phyloP scores from a whole-genome alignment of 257 asterid genomes.

The Leptodermis oblonga region DNA sequence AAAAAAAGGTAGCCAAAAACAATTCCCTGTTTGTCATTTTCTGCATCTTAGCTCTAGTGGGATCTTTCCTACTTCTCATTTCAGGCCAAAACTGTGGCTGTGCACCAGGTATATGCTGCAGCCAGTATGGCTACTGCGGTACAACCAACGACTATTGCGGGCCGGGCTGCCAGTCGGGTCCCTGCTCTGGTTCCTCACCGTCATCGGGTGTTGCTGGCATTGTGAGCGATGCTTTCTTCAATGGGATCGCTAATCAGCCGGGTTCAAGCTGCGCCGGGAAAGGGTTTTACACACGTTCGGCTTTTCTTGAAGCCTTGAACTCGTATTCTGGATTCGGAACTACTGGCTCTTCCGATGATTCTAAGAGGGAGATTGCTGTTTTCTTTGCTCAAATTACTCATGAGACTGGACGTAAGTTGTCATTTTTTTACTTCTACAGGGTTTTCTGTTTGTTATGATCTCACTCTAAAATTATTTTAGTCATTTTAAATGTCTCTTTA shows the following conservation, averaged over 20 bases:
- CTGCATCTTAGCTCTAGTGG: slow-evolving; percentile 5
- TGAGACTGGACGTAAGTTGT: slow-evolving; percentile 41
- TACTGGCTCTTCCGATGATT: slow-evolving; percentile 31
- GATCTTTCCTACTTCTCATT: neutral
- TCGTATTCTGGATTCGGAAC: slow-evolving; percentile 39
- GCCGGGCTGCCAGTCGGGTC: slow-evolving; percentile 43
- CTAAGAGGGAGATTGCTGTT: slow-evolving; percentile 50
- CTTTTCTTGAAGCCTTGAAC: slow-evolving; percentile 34
- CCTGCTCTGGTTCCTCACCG: slow-evolving; percentile 15
- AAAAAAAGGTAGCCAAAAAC: slow-evolving; percentile 6
- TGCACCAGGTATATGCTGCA: slow-evolving; percentile 31
- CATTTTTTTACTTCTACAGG: neutral
- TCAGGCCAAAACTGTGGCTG: slow-evolving; percentile 24
- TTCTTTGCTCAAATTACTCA: slow-evolving; percentile 52
- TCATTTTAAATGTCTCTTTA: no score
- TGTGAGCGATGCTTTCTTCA: slow-evolving; percentile 19
- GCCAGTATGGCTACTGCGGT: slow-evolving; percentile 42
- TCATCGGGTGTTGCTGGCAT: slow-evolving; percentile 2
- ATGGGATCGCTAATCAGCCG: slow-evolving; percentile 12
- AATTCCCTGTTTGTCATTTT: neutral
- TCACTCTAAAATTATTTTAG: no score
- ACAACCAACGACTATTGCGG: slow-evolving; percentile 37
- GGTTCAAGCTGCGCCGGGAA: slow-evolving; percentile 14
- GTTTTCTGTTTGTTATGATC: no score
- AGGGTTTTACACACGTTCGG: slow-evolving; percentile 27